These are phyloP conservation scores for Cinnamomum micranthum DNA, from an alignment of 164 flowering plant species.

Conservation along the genomic window DNA sequence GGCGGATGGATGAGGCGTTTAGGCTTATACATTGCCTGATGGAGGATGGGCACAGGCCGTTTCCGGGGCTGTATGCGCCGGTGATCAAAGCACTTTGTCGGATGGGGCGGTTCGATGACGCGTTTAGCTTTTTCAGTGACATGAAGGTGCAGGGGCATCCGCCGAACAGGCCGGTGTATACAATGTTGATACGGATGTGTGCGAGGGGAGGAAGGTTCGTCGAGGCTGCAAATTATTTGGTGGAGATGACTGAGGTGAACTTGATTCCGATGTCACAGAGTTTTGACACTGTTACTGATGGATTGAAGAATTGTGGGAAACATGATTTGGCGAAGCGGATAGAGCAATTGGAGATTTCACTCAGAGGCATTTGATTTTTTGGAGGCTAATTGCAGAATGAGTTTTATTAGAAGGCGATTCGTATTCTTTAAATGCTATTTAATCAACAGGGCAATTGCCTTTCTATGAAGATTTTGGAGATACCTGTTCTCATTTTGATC, in stretches of 20 bases:
- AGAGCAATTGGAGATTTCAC: conserved; percentile 72
- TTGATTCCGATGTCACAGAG: conserved; percentile 61
- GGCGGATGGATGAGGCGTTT: conserved; percentile 75
- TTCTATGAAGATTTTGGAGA: background rate
- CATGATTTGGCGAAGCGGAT: conserved; percentile 82
- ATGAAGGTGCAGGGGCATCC: conserved; percentile 88
- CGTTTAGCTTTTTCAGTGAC: conserved; percentile 80
- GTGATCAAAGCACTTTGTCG: conserved; percentile 67
- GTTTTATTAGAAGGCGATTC: background rate
- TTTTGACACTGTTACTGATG: conserved; percentile 93
- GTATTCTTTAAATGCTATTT: no score
- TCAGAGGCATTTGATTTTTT: conserved; percentile 34
- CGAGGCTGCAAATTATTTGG: conserved; percentile 85
- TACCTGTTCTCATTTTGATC: background rate
- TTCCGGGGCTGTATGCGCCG: conserved; percentile 88
- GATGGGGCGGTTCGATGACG: conserved; percentile 86
- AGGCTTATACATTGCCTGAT: conserved; percentile 53
- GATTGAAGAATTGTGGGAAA: conserved; percentile 87
- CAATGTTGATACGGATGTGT: conserved; percentile 89
- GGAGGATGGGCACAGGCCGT: conserved; percentile 80
- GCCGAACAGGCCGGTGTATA: conserved; percentile 87
- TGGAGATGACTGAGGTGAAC: conserved; percentile 80
- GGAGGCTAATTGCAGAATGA: background rate
- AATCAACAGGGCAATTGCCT: background rate
- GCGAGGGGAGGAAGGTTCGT: conserved; percentile 73